Conservation (phyloP, 371 early-diverging fungal species). For the Funneliformis caledonium region DNA sequence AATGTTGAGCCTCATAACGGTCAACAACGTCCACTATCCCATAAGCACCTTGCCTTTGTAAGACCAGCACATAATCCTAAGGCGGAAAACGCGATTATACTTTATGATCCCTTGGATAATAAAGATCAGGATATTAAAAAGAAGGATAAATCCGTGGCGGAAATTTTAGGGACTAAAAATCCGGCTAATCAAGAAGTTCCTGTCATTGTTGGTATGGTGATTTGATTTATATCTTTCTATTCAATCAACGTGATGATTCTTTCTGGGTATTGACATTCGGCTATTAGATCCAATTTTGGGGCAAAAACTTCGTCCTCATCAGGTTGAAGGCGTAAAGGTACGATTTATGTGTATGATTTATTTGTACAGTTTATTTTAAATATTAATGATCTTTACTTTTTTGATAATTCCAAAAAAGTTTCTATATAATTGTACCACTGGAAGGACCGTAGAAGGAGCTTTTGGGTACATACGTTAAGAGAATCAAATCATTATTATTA, state of each 20-base stretch:
- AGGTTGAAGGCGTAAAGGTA: slow-evolving; percentile 87
- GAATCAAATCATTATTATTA: neutral
- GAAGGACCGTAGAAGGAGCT: slow-evolving; percentile 63
- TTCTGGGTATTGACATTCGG: slow-evolving; percentile 18
- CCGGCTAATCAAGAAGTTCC: slow-evolving; percentile 58
- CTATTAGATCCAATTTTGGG: slow-evolving; percentile 83
- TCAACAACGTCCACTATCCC: neutral
- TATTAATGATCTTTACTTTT: neutral
- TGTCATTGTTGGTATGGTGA: slow-evolving; percentile 56
- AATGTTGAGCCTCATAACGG: neutral
- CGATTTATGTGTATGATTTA: too few relatives aligned
- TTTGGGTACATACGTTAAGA: slow-evolving; percentile 49
- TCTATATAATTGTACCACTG: slow-evolving; percentile 92
- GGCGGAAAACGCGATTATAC: slow-evolving; percentile 77
- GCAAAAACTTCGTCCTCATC: slow-evolving; percentile 91
- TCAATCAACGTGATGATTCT: slow-evolving; percentile 37
- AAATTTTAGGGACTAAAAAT: slow-evolving; percentile 60
- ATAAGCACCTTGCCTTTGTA: neutral
- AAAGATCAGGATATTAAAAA: slow-evolving; percentile 47
- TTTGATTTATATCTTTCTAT: neutral
- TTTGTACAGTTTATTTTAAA: too few relatives aligned
- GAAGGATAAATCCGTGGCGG: slow-evolving; percentile 52
- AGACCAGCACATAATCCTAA: slow-evolving; percentile 40
- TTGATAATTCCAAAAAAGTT: slow-evolving; percentile 51
- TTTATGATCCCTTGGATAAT: slow-evolving; percentile 77